Evolutionary conservation across 1,284 basidiomycete genomes (phyloP).

Genomic region (Heliocybe sulcata): DNA sequence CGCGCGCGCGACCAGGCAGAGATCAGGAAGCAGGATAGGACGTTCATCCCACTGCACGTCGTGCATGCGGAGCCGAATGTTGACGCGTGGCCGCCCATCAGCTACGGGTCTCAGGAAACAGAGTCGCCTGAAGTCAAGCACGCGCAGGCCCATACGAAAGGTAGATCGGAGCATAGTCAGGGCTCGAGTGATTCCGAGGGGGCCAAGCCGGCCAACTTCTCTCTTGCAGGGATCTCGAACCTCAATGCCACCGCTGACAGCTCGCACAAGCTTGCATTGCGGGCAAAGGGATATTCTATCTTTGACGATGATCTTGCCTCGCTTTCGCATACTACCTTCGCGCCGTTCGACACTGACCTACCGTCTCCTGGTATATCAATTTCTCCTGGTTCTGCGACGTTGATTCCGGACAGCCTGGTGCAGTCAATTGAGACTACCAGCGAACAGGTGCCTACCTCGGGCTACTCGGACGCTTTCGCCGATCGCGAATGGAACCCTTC

Average conservation of each 20-base stretch:
- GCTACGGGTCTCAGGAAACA: background rate
- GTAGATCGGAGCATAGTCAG: background rate
- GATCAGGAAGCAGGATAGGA: conserved; percentile 34
- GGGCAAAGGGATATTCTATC: conserved; percentile 30
- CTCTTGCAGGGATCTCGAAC: conserved; percentile 30
- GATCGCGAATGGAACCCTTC: conserved; percentile 36
- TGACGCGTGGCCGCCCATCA: conserved; percentile 16
- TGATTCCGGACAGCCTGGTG: conserved; percentile 53
- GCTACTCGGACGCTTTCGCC: conserved; percentile 38
- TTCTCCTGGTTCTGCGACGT: conserved; percentile 36
- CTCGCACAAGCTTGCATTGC: conserved; percentile 18
- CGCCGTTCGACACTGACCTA: conserved; percentile 41
- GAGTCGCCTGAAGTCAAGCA: conserved; percentile 12
- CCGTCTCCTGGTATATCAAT: background rate
- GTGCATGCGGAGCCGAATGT: conserved; percentile 15
- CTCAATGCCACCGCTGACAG: conserved; percentile 15
- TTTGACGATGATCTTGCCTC: conserved; percentile 34
- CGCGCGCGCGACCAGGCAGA: conserved; percentile 44
- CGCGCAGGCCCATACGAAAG: conserved; percentile 5
- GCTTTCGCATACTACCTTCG: conserved; percentile 29
- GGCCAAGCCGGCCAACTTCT: conserved; percentile 27
- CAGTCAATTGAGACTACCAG: conserved; percentile 40
- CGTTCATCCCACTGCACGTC: conserved; percentile 25
- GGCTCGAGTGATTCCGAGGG: conserved; percentile 12
- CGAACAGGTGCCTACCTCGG: conserved; percentile 44